These are phyloP conservation scores for Epichloe gansuensis DNA, from an alignment of 2,329 filamentous ascomycete species.

Conservation along the genomic window DNA sequence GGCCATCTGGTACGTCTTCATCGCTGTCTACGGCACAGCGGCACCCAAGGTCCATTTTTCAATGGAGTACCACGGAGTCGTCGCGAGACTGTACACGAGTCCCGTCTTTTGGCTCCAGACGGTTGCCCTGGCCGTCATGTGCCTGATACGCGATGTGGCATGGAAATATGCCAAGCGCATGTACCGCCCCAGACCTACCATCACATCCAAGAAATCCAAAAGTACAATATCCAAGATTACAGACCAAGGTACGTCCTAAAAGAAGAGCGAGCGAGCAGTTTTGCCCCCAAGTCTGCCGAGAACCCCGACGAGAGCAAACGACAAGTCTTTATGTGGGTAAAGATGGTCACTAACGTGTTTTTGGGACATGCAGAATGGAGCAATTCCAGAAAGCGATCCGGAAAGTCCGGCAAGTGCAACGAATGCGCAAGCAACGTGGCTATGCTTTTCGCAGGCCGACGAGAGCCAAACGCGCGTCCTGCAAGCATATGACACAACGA, in stretches of 20 bases:
- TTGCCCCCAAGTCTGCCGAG: too few relatives aligned
- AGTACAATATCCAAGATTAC: conserved; percentile 99
- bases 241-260: conserved; percentile 58
- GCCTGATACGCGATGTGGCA: conserved; percentile 75
- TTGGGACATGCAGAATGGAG: conserved; percentile 59
- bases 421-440: conserved; percentile 97
- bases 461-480: conserved; percentile 90
- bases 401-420: conserved; percentile 94
- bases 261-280: too few relatives aligned
- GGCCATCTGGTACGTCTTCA: conserved; percentile 79
- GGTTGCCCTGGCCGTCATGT: conserved; percentile 67
- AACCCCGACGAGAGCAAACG: too few relatives aligned
- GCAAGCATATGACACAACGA: conserved; percentile 95
- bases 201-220: conserved; percentile 98
- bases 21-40: conserved; percentile 76
- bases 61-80: conserved; percentile 71
- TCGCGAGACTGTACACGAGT: conserved; percentile 67
- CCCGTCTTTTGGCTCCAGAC: conserved; percentile 87
- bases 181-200: conserved; percentile 93
- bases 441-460: conserved; percentile 95
- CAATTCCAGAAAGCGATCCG: conserved; percentile 99
- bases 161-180: conserved; percentile 98
- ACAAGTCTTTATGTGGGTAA: too few relatives aligned
- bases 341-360: too few relatives aligned
- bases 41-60: conserved; percentile 76